phyloP scores from a whole-genome alignment of 2,329 filamentous ascomycete genomes.

The Pyrenophora teres region DNA sequence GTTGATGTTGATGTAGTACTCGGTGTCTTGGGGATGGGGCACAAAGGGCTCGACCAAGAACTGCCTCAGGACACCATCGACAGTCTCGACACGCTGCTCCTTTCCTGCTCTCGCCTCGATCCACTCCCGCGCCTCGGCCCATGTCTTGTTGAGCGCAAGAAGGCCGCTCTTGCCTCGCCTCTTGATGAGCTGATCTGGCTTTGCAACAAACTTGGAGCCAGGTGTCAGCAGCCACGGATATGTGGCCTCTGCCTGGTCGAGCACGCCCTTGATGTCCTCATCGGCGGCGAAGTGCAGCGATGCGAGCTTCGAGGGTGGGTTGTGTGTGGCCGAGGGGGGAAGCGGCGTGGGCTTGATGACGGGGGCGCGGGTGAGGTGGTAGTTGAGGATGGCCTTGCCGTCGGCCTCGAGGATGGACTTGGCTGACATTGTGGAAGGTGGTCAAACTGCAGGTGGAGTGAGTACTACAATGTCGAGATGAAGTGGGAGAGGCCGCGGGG shows the following conservation, averaged over 20 bases:
- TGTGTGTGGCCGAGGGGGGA: conserved; percentile 81
- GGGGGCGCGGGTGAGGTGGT: conserved; percentile 96
- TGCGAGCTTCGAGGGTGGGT: conserved; percentile 86
- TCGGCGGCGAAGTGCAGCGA: conserved; percentile 93
- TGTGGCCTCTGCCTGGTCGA: conserved; percentile 93
- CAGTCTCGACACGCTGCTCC: conserved; percentile 89
- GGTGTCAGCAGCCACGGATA: conserved; percentile 91
- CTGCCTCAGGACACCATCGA: conserved; percentile 84
- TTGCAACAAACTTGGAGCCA: conserved; percentile 92
- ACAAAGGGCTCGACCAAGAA: conserved; percentile 99
- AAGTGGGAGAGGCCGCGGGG: conserved; percentile 20
- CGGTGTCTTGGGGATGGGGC: conserved; percentile 89
- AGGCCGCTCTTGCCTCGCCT: conserved; percentile 98
- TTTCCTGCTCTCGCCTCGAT: conserved; percentile 90
- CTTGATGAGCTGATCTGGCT: conserved; percentile 99
- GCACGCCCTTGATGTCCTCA: conserved; percentile 77
- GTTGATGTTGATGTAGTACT: conserved; percentile 99
- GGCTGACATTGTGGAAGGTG: conserved; percentile 73
- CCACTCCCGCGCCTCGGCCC: conserved; percentile 93
- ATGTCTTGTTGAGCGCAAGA: conserved; percentile 94
- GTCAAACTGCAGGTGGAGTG: conserved; percentile 34
- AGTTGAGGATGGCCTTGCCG: conserved; percentile 99
- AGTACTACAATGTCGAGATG: conserved; percentile 20
- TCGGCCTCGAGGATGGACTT: conserved; percentile 99
- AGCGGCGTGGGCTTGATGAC: conserved; percentile 98